A percentile compares a stretch with the other conserved stretches of the same genome.
Evolutionary conservation across 768 basidiomycete genomes (phyloP).

Genomic region (Ephemerocybe angulata): DNA sequence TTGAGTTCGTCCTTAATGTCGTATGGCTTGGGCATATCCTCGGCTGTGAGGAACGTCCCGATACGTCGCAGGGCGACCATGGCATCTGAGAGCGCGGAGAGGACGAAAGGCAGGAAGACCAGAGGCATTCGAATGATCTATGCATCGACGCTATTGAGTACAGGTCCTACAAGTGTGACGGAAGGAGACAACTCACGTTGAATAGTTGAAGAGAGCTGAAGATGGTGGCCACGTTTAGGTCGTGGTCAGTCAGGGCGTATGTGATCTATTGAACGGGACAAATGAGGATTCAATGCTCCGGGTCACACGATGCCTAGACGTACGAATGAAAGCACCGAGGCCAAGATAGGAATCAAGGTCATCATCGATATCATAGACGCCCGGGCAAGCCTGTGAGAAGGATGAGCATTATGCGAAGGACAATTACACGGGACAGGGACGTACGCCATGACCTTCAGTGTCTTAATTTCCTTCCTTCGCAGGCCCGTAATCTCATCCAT

Average conservation of each 20-base stretch:
- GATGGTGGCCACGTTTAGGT: conserved; percentile 49
- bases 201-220: conserved; percentile 58
- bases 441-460: conserved; percentile 37
- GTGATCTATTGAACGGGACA: conserved; percentile 47
- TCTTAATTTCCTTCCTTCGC: conserved; percentile 36
- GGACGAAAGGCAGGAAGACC: conserved; percentile 51
- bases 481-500: conserved; percentile 36
- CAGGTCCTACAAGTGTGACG: not conserved
- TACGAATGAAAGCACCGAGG: conserved; percentile 51
- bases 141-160: not conserved
- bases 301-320: conserved; percentile 16
- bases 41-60: conserved; percentile 45
- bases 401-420: conserved; percentile 1
- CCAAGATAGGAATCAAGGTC: conserved; percentile 49
- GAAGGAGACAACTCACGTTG: conserved; percentile 36
- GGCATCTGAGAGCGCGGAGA: conserved; percentile 46
- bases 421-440: conserved; percentile 13
- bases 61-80: conserved; percentile 50
- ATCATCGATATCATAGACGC: conserved; percentile 41
- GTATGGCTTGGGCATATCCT: conserved; percentile 50
- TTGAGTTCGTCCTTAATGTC: conserved; percentile 33
- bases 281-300: not conserved
- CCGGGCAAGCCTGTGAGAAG: conserved; percentile 28
- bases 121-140: conserved; percentile 61
- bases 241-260: conserved; percentile 54